Percentiles rank a stretch among this genome's conserved stretches.
phyloP scores from a whole-genome alignment of 2,329 filamentous ascomycete species.

The Botrytis pseudocinerea region DNA sequence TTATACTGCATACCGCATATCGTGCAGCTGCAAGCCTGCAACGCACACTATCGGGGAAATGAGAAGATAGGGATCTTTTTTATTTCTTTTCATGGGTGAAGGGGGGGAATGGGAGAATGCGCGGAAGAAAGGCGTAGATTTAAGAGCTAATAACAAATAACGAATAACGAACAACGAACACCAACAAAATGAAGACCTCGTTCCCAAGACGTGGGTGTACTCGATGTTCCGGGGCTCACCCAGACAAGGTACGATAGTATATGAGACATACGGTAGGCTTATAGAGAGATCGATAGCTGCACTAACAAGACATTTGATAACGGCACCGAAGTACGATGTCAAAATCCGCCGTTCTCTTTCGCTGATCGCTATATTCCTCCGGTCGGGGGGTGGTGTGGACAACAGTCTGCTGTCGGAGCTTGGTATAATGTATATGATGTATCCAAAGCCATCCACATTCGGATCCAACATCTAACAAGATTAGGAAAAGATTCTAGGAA shows the following conservation, averaged over 20 bases:
- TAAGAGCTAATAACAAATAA: not conserved
- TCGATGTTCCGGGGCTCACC: not conserved
- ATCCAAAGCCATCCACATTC: not conserved
- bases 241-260: not conserved
- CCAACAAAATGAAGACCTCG: not conserved
- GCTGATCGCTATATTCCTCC: conserved; percentile 4
- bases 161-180: not conserved
- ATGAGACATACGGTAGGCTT: conserved; percentile 8
- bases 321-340: not conserved
- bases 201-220: not conserved
- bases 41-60: conserved; percentile 20
- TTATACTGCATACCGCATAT: conserved; percentile 8
- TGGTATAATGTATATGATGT: not conserved
- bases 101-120: not conserved
- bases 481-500: not conserved
- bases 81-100: not conserved
- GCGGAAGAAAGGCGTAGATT: not conserved
- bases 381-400: conserved; percentile 10
- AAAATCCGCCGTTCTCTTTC: conserved; percentile 1
- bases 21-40: conserved; percentile 18
- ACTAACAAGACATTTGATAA: conserved; percentile 6
- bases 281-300: not conserved
- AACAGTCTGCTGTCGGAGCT: conserved; percentile 5
- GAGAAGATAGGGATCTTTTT: conserved; percentile 6
- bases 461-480: not conserved